These are phyloP conservation scores for Sporothrix mexicana DNA, from an alignment of 2,329 filamentous ascomycete species.

Conservation along the genomic window DNA sequence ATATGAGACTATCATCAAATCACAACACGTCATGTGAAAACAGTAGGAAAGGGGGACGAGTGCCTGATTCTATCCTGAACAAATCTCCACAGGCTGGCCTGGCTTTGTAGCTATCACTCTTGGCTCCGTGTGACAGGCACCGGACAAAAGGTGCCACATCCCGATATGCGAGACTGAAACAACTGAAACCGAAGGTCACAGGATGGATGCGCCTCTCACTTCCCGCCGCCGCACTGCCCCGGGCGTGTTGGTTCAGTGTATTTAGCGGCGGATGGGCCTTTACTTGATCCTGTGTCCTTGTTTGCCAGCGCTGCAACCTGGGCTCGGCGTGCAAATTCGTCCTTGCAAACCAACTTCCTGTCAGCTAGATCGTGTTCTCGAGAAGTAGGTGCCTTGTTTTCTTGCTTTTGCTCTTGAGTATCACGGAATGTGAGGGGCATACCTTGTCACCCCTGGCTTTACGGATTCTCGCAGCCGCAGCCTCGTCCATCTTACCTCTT, in stretches of 20 bases:
- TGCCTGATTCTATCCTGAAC: too few species aligned
- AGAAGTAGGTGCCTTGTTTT: neutral
- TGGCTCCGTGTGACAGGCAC: too few species aligned
- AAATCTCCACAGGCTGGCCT: too few species aligned
- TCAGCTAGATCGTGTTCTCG: conserved; percentile 1
- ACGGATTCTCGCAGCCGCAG: conserved; percentile 50
- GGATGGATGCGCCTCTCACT: neutral
- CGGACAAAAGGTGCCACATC: too few species aligned
- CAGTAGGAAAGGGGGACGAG: too few species aligned
- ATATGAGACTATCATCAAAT: too few species aligned
- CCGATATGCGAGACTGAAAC: too few species aligned
- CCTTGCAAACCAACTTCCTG: conserved; percentile 39
- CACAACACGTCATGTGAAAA: too few species aligned
- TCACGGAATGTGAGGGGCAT: neutral
- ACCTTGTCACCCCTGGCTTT: conserved; percentile 51
- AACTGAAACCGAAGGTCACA: too few species aligned
- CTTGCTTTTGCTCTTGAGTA: neutral
- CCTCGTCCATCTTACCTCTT: conserved; percentile 51
- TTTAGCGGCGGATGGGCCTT: conserved; percentile 35
- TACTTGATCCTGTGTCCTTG: conserved; percentile 40
- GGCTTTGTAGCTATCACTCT: too few species aligned
- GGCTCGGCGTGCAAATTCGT: conserved; percentile 47
- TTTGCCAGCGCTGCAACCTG: conserved; percentile 46
- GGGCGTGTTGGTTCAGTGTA: neutral
- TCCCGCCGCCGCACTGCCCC: conserved; percentile 15